A percentile compares a stretch with the other conserved stretches of the same genome.
phyloP scores from a whole-genome alignment of 225 moss, liverwort and hornwort genomes.

The Polytrichum formosum region DNA sequence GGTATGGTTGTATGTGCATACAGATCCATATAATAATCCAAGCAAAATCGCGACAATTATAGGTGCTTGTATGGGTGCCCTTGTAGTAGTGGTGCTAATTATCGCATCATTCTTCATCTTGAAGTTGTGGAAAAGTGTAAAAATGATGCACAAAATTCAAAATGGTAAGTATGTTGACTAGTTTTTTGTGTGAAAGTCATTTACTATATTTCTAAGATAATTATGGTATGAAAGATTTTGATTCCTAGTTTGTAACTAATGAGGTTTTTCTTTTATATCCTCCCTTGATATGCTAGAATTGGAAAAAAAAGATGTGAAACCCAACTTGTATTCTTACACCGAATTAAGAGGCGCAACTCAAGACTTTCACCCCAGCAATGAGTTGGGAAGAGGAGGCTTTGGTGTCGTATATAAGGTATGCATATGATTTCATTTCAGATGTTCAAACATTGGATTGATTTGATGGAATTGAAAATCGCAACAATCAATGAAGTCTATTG shows the following conservation, averaged over 20 bases:
- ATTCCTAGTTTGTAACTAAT: too few species aligned
- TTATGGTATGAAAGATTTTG: too few species aligned
- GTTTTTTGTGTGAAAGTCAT: neutral
- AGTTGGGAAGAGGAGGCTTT: slow-evolving; percentile 23
- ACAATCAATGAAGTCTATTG: neutral
- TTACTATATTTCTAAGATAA: too few species aligned
- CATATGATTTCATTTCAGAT: neutral
- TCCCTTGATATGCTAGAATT: slow-evolving; percentile 12
- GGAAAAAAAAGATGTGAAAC: slow-evolving; percentile 17
- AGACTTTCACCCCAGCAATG: slow-evolving; percentile 21
- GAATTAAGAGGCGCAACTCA: slow-evolving; percentile 16
- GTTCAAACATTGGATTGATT: neutral
- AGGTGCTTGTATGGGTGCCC: neutral
- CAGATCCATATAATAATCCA: neutral
- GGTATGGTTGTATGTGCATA: neutral
- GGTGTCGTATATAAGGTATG: slow-evolving; percentile 28
- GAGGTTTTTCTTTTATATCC: too few species aligned
- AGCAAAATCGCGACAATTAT: slow-evolving; percentile 1
- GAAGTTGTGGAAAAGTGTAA: slow-evolving; percentile 7
- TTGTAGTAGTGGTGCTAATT: neutral
- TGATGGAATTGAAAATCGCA: neutral
- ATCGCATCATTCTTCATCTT: neutral
- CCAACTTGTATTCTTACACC: slow-evolving; percentile 11
- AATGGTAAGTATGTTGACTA: neutral
- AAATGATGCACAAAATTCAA: slow-evolving; percentile 4